Evolutionary conservation across 352 stramenopile genomes (phyloP), one percentile per base, ranked within the genome.

Genomic region (Porosira glacialis): DNA sequence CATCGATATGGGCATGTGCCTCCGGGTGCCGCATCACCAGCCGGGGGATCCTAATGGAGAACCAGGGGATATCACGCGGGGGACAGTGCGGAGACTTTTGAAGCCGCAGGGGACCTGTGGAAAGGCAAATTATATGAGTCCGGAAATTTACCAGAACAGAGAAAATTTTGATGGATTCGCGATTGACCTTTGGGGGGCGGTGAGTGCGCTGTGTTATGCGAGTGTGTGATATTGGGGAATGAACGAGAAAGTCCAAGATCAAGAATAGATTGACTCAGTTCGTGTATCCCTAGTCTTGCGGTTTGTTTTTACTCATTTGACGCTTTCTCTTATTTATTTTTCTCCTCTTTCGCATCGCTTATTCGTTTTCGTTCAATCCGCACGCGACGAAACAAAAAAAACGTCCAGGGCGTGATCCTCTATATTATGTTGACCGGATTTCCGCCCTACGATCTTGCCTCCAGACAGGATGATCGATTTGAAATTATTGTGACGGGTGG

Each of bases 81-180:
- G 81, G 38, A 81, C 51, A n/a, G 70, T 62, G 3, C 62, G 85
- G 31, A 52, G 86, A 59, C 61, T 90, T 7, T 87, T 91, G 21
- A 83, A 67, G 53, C 79, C 83, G 24, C 80, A 85, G 65, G 78
- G 84, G 49, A 76, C 78, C 43, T 93, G 88, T 75, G 95, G 95
- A 38, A 97, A 98, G 72, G 89, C 94, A 51, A 96, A 96, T 66
- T 98, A 98, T 77, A 98, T 98, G 92, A 93, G 93, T n/a, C 95
- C 94, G 0, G 95, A 98, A 81, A 89, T 89, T 36, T 90, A 73
- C 75, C 57, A 59, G 35, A 90, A 81, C 65, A 83, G 31, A 24
- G 43, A 73, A 28, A 57, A 79, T 19, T 97, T 98, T 81, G 94
- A 98, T 85, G 94, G 94, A 2, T 94, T 93, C 60, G 79, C 89